Percentiles rank a stretch among this genome's conserved stretches.
Conservation (phyloP, 2,329 filamentous ascomycete species). For the Ceratocystis diversiconidia region DNA sequence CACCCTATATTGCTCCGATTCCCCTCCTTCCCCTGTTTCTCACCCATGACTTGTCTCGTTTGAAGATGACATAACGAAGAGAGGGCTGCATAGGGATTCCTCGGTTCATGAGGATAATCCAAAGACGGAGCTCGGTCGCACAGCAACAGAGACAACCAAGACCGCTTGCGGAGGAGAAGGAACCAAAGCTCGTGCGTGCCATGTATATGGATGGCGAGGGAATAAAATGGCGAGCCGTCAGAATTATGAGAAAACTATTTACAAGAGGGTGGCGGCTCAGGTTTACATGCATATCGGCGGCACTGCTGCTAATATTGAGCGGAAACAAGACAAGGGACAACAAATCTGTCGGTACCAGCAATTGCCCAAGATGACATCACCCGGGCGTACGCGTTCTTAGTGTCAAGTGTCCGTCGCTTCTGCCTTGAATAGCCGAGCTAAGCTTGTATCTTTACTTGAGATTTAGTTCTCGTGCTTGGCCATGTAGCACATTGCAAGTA, state of each 20-base stretch:
- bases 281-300: background rate
- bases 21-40: background rate
- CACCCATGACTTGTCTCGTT: background rate
- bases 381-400: no score
- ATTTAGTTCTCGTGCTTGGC: background rate
- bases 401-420: no score
- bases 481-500: background rate
- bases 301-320: background rate
- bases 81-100: background rate
- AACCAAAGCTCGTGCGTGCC: background rate
- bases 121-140: background rate
- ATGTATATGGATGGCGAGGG: background rate
- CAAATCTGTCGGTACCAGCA: background rate
- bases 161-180: background rate
- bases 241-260: background rate
- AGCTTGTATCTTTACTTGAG: background rate
- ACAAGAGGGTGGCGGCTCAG: background rate
- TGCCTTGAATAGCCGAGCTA: background rate
- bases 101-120: background rate
- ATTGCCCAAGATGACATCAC: background rate
- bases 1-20: background rate
- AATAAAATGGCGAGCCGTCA: background rate
- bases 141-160: background rate
- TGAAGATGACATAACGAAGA: background rate
- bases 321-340: background rate